Conservation (phyloP, 2,329 filamentous ascomycete species). For the Ceratocystis cubensis region DNA sequence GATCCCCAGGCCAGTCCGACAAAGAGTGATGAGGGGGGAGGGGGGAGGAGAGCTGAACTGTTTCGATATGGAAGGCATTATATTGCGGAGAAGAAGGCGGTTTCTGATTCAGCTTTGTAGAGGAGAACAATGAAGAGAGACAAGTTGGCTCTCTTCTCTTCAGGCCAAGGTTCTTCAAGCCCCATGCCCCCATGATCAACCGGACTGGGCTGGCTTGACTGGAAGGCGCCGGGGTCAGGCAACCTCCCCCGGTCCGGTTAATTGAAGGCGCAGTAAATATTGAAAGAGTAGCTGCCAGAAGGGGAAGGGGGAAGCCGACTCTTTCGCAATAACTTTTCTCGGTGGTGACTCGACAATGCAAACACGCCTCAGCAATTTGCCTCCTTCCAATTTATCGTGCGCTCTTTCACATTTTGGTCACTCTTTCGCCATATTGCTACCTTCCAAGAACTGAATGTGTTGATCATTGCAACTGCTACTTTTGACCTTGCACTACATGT, state of each 20-base stretch:
- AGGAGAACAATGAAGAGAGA: neutral
- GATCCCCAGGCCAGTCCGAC: no score
- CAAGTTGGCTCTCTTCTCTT: no score
- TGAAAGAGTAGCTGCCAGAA: neutral
- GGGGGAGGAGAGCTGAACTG: no score
- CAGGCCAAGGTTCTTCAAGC: neutral
- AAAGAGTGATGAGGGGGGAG: no score
- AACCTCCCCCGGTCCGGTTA: neutral
- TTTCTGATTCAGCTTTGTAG: neutral
- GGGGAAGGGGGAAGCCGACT: neutral
- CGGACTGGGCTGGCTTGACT: neutral
- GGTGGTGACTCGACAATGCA: neutral
- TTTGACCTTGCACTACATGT: no score
- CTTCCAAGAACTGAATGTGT: no score
- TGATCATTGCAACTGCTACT: no score
- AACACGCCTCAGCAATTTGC: neutral
- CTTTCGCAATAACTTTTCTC: neutral
- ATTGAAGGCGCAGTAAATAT: neutral
- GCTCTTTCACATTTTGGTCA: no score
- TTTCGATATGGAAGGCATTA: neutral
- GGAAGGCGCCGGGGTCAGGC: neutral
- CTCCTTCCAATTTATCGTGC: neutral
- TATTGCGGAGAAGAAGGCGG: slow-evolving; percentile 8
- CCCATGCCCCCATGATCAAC: neutral
- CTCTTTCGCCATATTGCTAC: no score